Evolutionary conservation across 2,329 filamentous ascomycete species (phyloP).

Genomic region (Penicillium digitatum): DNA sequence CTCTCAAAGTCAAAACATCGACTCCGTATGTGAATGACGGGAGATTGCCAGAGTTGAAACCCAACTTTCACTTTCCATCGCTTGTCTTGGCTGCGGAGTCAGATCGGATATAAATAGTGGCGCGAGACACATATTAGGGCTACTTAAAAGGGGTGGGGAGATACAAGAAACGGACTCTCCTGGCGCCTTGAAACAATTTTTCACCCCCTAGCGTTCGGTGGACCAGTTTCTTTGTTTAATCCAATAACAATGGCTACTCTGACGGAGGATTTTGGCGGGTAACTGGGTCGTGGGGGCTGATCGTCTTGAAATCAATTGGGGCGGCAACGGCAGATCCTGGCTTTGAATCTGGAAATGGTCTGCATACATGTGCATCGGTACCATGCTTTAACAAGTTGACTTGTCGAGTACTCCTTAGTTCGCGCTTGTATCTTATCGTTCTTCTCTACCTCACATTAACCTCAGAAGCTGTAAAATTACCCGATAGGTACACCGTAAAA

Average conservation of each 20-base stretch:
- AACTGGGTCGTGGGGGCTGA: slow-evolving; percentile 16
- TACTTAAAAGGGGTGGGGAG: slow-evolving; percentile 5
- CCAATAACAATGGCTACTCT: slow-evolving; percentile 16
- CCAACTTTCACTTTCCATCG: slow-evolving; percentile 1
- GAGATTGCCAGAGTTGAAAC: slow-evolving; percentile 12
- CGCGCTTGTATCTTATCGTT: not conserved
- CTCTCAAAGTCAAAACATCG: not conserved
- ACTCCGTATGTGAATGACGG: not conserved
- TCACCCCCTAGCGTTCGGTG: slow-evolving; percentile 17
- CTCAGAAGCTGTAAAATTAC: not conserved
- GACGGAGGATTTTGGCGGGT: slow-evolving; percentile 12
- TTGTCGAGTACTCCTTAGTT: not conserved
- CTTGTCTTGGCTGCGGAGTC: slow-evolving; percentile 14
- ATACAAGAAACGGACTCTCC: slow-evolving; percentile 6
- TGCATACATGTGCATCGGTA: slow-evolving; percentile 9
- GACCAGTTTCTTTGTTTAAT: slow-evolving; percentile 3
- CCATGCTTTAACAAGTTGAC: not conserved
- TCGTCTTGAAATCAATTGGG: slow-evolving; percentile 18
- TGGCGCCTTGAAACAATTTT: slow-evolving; percentile 15
- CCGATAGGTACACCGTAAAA: not conserved
- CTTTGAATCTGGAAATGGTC: slow-evolving; percentile 6
- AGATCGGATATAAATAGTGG: slow-evolving; percentile 25
- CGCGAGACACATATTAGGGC: slow-evolving; percentile 14
- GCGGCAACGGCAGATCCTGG: slow-evolving; percentile 19
- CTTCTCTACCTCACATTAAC: not conserved